Conservation (phyloP, 108 stramenopile species). For the Chaetoceros muelleri region DNA sequence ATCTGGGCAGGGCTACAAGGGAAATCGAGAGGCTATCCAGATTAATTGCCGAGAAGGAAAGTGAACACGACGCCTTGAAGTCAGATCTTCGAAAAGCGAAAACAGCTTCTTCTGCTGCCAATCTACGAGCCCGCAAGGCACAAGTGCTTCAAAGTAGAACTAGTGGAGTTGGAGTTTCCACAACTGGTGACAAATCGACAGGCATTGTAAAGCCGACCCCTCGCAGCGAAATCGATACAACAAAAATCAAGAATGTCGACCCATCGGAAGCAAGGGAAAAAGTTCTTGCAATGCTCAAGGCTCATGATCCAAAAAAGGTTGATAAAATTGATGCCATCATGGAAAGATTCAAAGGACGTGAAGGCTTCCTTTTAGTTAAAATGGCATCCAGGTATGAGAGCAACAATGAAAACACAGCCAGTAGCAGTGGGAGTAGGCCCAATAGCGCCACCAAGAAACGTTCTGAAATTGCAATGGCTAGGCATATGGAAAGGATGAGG, state of each 20-base stretch:
- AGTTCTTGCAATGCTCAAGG: slow-evolving; percentile 60
- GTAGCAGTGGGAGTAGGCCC: slow-evolving; percentile 11
- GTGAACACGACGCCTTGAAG: slow-evolving; percentile 35
- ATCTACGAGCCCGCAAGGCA: slow-evolving; percentile 44
- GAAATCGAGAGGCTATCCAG: slow-evolving; percentile 40
- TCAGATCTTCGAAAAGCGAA: slow-evolving; percentile 64
- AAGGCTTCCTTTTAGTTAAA: slow-evolving; percentile 67
- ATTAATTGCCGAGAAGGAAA: slow-evolving; percentile 66
- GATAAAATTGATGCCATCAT: slow-evolving; percentile 78
- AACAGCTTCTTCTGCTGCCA: slow-evolving; percentile 42
- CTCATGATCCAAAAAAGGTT: slow-evolving; percentile 73
- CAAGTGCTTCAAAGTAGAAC: slow-evolving; percentile 35
- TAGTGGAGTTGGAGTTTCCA: slow-evolving; percentile 4
- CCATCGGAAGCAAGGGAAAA: slow-evolving; percentile 44
- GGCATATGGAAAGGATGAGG: slow-evolving; percentile 74
- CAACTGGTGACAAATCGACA: slow-evolving; percentile 3
- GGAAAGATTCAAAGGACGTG: slow-evolving; percentile 84
- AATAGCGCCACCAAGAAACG: slow-evolving; percentile 29
- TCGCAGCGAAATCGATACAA: neutral
- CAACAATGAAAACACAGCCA: slow-evolving; percentile 7
- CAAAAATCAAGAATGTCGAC: slow-evolving; percentile 11
- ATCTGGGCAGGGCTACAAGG: slow-evolving; percentile 32
- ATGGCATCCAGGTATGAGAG: slow-evolving; percentile 74
- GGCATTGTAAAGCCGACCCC: slow-evolving; percentile 5
- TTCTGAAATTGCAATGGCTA: slow-evolving; percentile 52